Percentiles rank a stretch among this genome's conserved stretches.
These are phyloP conservation scores for Taxillus chinensis DNA, from an alignment of 164 flowering plant genomes.

Conservation along the genomic window DNA sequence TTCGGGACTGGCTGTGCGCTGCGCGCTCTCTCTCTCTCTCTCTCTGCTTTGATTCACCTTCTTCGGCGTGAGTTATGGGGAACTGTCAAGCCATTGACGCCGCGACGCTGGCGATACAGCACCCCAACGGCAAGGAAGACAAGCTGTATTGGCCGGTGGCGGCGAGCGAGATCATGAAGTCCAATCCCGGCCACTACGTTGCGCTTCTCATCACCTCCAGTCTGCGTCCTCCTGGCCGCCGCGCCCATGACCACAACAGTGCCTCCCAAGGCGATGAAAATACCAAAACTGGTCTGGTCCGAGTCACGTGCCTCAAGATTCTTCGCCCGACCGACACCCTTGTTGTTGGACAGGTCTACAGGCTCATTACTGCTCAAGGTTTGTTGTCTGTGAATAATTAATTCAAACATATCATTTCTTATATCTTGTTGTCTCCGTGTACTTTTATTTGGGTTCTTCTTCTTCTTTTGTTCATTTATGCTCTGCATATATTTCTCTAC, in stretches of 20 bases:
- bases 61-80: neutral
- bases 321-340: slow-evolving; percentile 75
- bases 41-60: no score
- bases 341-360: slow-evolving; percentile 72
- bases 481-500: no score
- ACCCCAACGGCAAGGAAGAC: slow-evolving; percentile 16
- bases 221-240: slow-evolving; percentile 17
- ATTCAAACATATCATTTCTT: no score
- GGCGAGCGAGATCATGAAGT: slow-evolving; percentile 69
- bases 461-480: no score
- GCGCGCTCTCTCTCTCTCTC: no score
- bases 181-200: slow-evolving; percentile 78
- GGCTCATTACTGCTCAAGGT: slow-evolving; percentile 81
- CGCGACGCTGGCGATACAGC: neutral
- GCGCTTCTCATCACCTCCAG: slow-evolving; percentile 77
- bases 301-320: slow-evolving; percentile 64
- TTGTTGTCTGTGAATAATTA: neutral
- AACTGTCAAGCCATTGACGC: neutral
- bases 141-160: slow-evolving; percentile 54
- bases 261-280: slow-evolving; percentile 8
- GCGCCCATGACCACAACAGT: slow-evolving; percentile 4
- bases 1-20: no score
- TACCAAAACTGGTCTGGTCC: slow-evolving; percentile 13
- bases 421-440: no score
- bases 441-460: no score